phyloP scores from a whole-genome alignment of 495 filamentous ascomycete genomes.

The Lepidopterella palustris region DNA sequence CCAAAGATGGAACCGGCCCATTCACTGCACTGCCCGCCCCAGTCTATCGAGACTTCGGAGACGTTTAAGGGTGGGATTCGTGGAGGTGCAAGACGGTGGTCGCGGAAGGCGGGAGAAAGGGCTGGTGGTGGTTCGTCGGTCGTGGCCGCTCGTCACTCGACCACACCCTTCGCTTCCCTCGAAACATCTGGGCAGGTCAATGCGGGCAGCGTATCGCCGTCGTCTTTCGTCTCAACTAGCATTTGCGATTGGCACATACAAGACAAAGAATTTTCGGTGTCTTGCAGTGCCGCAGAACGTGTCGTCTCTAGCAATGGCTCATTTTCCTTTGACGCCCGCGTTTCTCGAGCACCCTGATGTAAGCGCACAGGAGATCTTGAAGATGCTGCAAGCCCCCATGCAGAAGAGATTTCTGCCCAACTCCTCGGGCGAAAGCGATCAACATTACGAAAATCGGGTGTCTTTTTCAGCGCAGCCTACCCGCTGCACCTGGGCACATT shows the following conservation, averaged over 20 bases:
- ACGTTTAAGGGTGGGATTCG: constrained; percentile 22
- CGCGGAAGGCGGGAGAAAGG: constrained; percentile 9
- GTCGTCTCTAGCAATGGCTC: constrained; percentile 15
- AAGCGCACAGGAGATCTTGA: constrained; percentile 10
- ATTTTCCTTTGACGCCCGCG: background rate
- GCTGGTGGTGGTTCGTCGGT: constrained; percentile 4
- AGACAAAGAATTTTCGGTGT: background rate
- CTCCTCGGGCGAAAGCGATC: background rate
- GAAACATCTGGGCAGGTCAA: constrained; percentile 7
- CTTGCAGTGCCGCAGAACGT: constrained; percentile 20
- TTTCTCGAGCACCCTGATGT: constrained; percentile 9
- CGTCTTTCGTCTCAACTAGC: background rate
- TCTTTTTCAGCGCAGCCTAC: background rate
- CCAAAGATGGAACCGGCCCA: constrained; percentile 14
- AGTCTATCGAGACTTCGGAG: constrained; percentile 14
- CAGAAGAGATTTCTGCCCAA: constrained; percentile 11
- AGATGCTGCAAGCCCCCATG: constrained; percentile 7
- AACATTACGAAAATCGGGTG: background rate
- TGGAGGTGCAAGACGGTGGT: constrained; percentile 2
- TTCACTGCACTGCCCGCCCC: constrained; percentile 16
- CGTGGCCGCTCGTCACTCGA: constrained; percentile 20
- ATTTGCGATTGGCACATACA: constrained; percentile 11
- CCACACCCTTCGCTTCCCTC: background rate
- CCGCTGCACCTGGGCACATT: background rate
- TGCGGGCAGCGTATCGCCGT: constrained; percentile 26